Evolutionary conservation across 2,329 filamentous ascomycete genomes (phyloP), one percentile per base, ranked within the genome.

Genomic region (Sclerotinia minor): DNA sequence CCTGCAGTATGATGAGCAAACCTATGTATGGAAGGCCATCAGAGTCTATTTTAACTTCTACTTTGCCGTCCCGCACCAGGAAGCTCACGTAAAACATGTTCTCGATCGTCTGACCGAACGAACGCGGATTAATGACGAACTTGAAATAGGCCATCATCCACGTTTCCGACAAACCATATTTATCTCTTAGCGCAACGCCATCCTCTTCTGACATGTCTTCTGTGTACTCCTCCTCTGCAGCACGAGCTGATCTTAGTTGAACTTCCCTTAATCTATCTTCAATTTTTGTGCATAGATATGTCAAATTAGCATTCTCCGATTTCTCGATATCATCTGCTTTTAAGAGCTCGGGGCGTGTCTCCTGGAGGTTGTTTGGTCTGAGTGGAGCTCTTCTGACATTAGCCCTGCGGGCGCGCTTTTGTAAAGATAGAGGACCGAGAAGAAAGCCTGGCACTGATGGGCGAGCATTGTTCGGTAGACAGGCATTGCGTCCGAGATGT

Each of bases 51-150:
- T 86, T 83, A n/a, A 99, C 83, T 45, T 87, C 87, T 7, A 93
- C 86, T 69, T 85, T 87, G 15, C 93, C 93, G 79, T 99, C 95
- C 68, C 92, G 88, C 69, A 98, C 92, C 69, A 99, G 81, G 76
- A 99, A 99, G 77, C 92, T 96, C 73, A 97, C 87, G 77, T 98
- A 98, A 79, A 99, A 99, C 74, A 99, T 83, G 74, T 99, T 99
- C 77, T 99, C 95, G 8, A 99, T 89, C 0, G 93, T 97, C 79
- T 99, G 95, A 0, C 92, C 92, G 75, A 98, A 99, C 0, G 92
- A 96, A 50, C 82, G 82, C 0, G 95, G 95, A 73, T 99, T 97
- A 71, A 98, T 85, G 52, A 93, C 92, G 73, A 97, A 98, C 64
- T 90, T 88, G 77, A 97, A 90, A 17, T 97, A 80, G 61, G 91